Base-by-base conservation (phyloP, 306 rosid species). In the Cicer chorassanicum region DNA sequence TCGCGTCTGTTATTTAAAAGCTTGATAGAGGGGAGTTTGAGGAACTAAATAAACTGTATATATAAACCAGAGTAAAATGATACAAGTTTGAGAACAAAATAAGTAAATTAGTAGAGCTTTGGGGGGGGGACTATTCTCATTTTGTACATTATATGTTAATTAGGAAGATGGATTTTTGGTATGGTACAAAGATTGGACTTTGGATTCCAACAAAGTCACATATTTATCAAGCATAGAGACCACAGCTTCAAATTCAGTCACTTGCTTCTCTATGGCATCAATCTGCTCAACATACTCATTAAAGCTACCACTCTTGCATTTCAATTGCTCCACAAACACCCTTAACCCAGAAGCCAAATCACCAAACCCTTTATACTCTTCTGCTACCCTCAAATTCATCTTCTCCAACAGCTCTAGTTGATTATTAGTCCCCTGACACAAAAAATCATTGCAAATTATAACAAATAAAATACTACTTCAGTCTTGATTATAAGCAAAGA, bases 321-420 rank as follows among this genome's bases (percentile, higher is more conserved):
- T 94, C 80, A 92, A 60, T 81, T 92, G 97, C 88, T 92, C 97
- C 74, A 92, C 91, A 51, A 84, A 94, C 7, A 94, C 89, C 87
- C 93, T 87, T 68, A 90, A 77, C 54, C 97, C 97, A n/a, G 96
- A 85, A 51, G 97, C 96, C 86, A 90, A 82, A 66, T 89, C 96
- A 6, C 99, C 97, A 75, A 75, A 86, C 62, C 96, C 86, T 49
- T 77, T 87, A 82, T 94, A 94, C 70, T 92, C 96, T 81, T 90
- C 99, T 18, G 90, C 89, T 41, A 92, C 90, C 72, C 88, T 85
- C 50, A 49, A 39, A 71, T 94, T 94, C 97, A 92, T 90, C 86
- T 89, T 90, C 89, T 91, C 97, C 78, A 92, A 59, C n/a, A 94
- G 85, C 67, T 89, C 95, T 55, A 94, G 82, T 65, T 92, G 92